Evolutionary conservation across 192 early-diverging fungal genomes (phyloP), one percentile per base, ranked within the genome.

Genomic region (Thoreauomyces humboldtii): DNA sequence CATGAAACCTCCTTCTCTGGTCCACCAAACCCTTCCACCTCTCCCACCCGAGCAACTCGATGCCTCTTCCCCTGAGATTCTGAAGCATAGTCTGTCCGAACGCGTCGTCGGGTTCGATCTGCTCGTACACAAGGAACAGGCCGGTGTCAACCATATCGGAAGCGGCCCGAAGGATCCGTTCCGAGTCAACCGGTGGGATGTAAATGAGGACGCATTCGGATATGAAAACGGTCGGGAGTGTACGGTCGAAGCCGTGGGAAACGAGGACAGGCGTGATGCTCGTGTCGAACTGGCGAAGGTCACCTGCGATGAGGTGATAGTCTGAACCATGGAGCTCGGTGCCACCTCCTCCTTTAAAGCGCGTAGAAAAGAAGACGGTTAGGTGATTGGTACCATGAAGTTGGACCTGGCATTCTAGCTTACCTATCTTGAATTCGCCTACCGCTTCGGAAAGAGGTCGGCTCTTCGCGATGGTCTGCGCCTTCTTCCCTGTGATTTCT

Each of bases 121-220:
- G 94, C 61, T 98, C 96, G 71, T 95, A 98, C 2, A 89, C 77
- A 14, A 93, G 63, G 61, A 96, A 89, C 15, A 86, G 33, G 28
- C 60, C 61, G n/a, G 47, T 21, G 29, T 19, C 37, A 15, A 33
- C 41, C 15, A 64, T 25, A 7, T 66, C 31, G 1, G 51, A 12
- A 5, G 65, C 73, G 31, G 67, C 46, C 2, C 11, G 7, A 3
- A 98, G 51, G 35, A 98, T 88, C 2, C 41, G 41, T 41, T 88
- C 79, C 0, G 91, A 85, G 48, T 81, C 74, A 7, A 54, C 17
- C 0, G 92, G 82, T 33, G 86, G 79, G 27, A 97, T 69, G 73
- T 98, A 98, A 6, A 98, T 88, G 34, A 97, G 75, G 19, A 96
- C 92, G 45, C 94, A 96, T 72, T 98, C 96, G 56, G 94, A 92